Evolutionary conservation across 192 early-diverging fungal species (phyloP), one percentile per base, ranked within the genome.

Genomic region (Umbelopsis ramanniana): DNA sequence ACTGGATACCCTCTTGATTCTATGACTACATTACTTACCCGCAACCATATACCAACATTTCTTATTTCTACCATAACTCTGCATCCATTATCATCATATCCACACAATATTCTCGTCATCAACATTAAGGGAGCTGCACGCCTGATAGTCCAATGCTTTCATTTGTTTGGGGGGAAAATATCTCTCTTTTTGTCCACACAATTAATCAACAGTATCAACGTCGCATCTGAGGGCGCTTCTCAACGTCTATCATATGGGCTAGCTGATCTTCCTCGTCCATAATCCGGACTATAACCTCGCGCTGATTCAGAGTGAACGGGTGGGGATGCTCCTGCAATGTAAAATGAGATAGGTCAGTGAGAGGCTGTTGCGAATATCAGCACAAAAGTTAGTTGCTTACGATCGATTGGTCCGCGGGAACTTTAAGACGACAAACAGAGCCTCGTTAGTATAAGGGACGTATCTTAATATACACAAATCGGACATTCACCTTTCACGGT

Each of bases 191-290:
- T 63, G 26, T 63, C 57, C 33, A 29, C 26, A 29, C 19, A 63
- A 63, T 63, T 63, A 63, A 29, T 63, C 57, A 63, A 63, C 57
- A 63, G 26, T 29, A 63, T 37, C 57, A 33, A 63, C 24, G 57
- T 63, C 57, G 57, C 57, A 37, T 35, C 35, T n/a, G 26, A 24
- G 7, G 57, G 26, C 26, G 57, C 29, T 63, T 63, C 35, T 63
- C 57, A 63, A 63, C 57, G 57, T 63, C 57, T 63, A 63, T 63
- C 57, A 63, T 63, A 63, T 14, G 57, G 57, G 57, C 57, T 63
- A 63, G 57, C 57, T 63, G 57, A 63, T 63, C 57, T 63, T 63
- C 57, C 57, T 37, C 57, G 11, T 63, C 57, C 57, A 37, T 63
- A 63, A 12, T 63, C 57, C 33, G 57, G 57, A 35, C 57, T 63